Conservation (phyloP, 1,139 yeast species). For the Wickerhamomyces sp. region DNA sequence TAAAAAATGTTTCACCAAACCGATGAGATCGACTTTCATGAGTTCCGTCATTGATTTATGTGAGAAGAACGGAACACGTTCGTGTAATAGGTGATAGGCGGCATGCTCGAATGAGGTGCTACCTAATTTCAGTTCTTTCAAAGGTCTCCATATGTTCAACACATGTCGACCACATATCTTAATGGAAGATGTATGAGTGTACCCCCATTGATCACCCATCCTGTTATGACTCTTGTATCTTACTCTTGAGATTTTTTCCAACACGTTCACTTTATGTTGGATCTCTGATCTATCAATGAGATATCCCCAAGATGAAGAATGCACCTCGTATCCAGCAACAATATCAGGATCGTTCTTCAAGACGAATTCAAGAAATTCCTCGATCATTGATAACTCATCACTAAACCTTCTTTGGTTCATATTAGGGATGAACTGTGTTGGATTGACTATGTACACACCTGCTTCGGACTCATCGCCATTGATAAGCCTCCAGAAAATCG, state of each 20-base stretch:
- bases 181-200: conserved; percentile 68
- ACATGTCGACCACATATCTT: conserved; percentile 74
- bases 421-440: conserved; percentile 6
- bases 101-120: conserved; percentile 78
- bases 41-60: conserved; percentile 47
- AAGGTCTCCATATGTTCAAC: conserved; percentile 76
- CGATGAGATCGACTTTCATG: conserved; percentile 33
- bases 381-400: conserved; percentile 53
- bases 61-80: conserved; percentile 59
- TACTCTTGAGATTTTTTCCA: conserved; percentile 48
- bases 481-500: conserved; percentile 61
- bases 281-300: conserved; percentile 57
- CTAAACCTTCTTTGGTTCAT: conserved; percentile 13
- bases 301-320: conserved; percentile 86
- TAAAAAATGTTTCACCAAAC: conserved; percentile 48
- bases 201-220: conserved; percentile 75
- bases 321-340: conserved; percentile 79
- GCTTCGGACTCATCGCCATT: conserved; percentile 30
- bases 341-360: conserved; percentile 79
- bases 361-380: conserved; percentile 50
- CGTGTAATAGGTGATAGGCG: conserved; percentile 60
- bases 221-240: conserved; percentile 43
- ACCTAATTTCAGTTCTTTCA: conserved; percentile 53
- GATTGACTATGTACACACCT: conserved; percentile 12
- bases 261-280: conserved; percentile 47